Evolutionary conservation across 2,329 filamentous ascomycete genomes (phyloP).

Genomic region (Monosporascus sp.): DNA sequence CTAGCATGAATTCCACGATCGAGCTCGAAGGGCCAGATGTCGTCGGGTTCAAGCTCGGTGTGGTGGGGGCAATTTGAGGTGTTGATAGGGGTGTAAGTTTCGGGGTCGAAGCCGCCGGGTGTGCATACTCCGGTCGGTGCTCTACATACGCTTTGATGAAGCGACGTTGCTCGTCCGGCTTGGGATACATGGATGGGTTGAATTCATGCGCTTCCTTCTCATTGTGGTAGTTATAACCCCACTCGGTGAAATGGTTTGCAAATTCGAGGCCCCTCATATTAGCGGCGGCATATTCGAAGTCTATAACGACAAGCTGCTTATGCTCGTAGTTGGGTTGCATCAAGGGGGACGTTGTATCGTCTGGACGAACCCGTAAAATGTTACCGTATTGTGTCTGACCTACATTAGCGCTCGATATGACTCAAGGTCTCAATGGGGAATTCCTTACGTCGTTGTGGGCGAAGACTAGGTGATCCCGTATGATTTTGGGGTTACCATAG

Average conservation of each 20-base stretch:
- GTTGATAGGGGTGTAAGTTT: constrained; percentile 41
- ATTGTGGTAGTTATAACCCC: constrained; percentile 97
- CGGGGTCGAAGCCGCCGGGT: constrained; percentile 45
- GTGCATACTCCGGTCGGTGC: constrained; percentile 66
- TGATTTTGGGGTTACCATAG: constrained; percentile 61
- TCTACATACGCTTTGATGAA: constrained; percentile 85
- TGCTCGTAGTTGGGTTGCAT: constrained; percentile 87
- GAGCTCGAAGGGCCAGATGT: constrained; percentile 39
- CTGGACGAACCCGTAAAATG: constrained; percentile 69
- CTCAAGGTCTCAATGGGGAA: neutral
- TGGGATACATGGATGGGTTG: constrained; percentile 69
- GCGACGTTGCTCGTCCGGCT: constrained; percentile 70
- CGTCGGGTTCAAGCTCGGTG: constrained; percentile 32
- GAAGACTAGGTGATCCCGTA: constrained; percentile 79
- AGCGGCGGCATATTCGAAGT: constrained; percentile 94
- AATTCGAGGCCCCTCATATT: constrained; percentile 87
- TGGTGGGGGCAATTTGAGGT: constrained; percentile 26
- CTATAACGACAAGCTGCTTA: constrained; percentile 94
- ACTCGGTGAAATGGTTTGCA: constrained; percentile 97
- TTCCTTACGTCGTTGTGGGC: constrained; percentile 88
- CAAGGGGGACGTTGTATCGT: constrained; percentile 75
- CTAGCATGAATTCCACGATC: constrained; percentile 73
- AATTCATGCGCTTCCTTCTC: constrained; percentile 59
- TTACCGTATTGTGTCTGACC: constrained; percentile 93
- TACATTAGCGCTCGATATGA: constrained; percentile 4